These are phyloP conservation scores for Phycomyces blakesleeanus DNA, from an alignment of 192 early-diverging fungal species.

Conservation along the genomic window DNA sequence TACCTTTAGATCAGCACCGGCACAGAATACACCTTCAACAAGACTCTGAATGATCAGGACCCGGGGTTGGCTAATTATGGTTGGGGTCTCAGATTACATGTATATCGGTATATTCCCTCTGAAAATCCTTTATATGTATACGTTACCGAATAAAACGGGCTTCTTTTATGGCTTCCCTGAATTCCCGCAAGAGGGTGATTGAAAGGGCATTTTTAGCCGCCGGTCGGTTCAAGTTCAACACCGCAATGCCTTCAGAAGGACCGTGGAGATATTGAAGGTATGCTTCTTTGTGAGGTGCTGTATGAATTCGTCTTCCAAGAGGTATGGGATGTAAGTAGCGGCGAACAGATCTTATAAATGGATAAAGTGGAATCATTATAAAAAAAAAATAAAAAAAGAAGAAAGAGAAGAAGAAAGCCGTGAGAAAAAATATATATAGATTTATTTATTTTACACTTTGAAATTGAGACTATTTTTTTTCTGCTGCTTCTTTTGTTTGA, in stretches of 20 bases:
- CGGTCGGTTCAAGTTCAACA: constrained; percentile 82
- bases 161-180: constrained; percentile 59
- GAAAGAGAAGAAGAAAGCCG: background rate
- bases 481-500: no score
- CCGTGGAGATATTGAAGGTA: constrained; percentile 41
- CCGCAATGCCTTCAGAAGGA: constrained; percentile 61
- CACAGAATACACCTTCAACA: constrained; percentile 85
- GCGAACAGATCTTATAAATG: background rate
- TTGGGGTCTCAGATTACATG: background rate
- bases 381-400: background rate
- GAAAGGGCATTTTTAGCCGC: constrained; percentile 89
- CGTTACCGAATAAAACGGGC: constrained; percentile 63
- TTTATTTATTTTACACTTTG: no score
- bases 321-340: background rate
- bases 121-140: background rate
- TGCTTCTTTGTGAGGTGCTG: constrained; percentile 18
- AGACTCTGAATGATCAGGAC: constrained; percentile 78
- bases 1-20: constrained; percentile 93
- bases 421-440: background rate
- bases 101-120: background rate
- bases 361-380: background rate
- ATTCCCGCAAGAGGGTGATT: constrained; percentile 64
- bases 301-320: background rate
- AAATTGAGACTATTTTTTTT: no score
- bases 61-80: constrained; percentile 50